Base-by-base conservation (phyloP, 345 rosid species). In the Arabidopsis suecica region DNA sequence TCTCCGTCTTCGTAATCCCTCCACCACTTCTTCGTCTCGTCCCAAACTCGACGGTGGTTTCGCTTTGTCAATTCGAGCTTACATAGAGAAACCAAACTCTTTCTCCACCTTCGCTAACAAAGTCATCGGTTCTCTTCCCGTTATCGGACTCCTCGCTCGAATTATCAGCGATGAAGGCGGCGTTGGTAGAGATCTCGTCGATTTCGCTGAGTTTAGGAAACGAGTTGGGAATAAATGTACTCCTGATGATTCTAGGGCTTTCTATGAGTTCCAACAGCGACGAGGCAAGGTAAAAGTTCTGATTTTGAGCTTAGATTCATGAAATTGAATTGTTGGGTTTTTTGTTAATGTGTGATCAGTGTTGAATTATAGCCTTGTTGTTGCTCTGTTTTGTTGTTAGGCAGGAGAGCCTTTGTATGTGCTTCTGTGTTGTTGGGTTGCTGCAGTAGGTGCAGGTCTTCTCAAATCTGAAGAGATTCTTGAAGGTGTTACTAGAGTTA, bases 391-490 rank as follows among this genome's bases (percentile, higher is more conserved):
- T 80, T 69, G 62, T 44, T 16, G 51, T 76, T 69, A 94, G 99
- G 83, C 90, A 71, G 97, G 96, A 77, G 96, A 94, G 32, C 97
- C 98, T 22, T 79, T 95, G 89, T 87, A 88, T 83, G 99, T 91
- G 78, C 87, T 91, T 56, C 74, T 95, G 23, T 90, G 97, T 77
- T 91, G 99, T 80, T 95, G 97, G 97, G 79, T 87, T 61, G 90
- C 99, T 34, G 98, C 97, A 54, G 90, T 90, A 5, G 97, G 99
- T 62, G 99, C 97, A 62, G 99, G 99, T 56, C 90, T 95, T 71
- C 82, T 95, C 47, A 95, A 91, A 80, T 91, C 97, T 12, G 97
- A 91, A 80, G 97, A 91, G 82, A 90, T 94, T 41, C 81, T 90
- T 72, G 97, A 89, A 41, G 96, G 95, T 36, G 97, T 82, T 22